Evolutionary conservation across 306 rosid species (phyloP), one percentile per base, ranked within the genome.

Genomic region (Lagenaria siceraria): DNA sequence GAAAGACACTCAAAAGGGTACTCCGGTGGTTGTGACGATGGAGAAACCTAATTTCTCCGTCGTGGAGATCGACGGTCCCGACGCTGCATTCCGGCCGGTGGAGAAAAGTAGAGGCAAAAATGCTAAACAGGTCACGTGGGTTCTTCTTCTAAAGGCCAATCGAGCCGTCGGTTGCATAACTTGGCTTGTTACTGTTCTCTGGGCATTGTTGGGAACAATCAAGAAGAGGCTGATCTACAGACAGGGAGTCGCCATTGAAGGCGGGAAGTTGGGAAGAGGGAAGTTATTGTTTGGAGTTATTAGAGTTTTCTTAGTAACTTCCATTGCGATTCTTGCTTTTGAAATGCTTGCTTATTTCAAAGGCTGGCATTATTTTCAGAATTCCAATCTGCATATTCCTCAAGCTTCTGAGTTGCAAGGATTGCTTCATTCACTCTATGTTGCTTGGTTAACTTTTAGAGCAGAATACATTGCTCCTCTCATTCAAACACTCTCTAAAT

Each of bases 21-120:
- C 91, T 62, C 98, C 95, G 1, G 93, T 94, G 80, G 93, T 90
- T 25, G 98, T 94, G 87, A 92, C 84, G 77, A 92, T 90, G 97
- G 96, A 95, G 89, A 89, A 88, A 78, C 95, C 95, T 61, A 86
- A 76, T 66, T 89, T 95, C 86, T 94, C 97, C 4, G 92, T 94
- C 35, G 92, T 94, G 59, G 93, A 92, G 87, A 90, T 94, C 78
- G 88, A 87, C 54, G 90, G 96, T 29, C 85, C 97, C 3, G 93
- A 92, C 82, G 82, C 89, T 54, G 98, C 97, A 77, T 92, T 94
- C 83, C 84, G 91, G 80, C 91, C 98, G 27, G 80, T 92, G 4
- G 96, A 92, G 77, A 95, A 88, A 70, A 90, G 82, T 79, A 85
- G 91, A 13, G 93, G 96, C 31, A 92, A 89, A 83, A 95, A 92